Evolutionary conservation across 1,139 yeast genomes (phyloP).

Genomic region (Meyerozyma elateridarum): DNA sequence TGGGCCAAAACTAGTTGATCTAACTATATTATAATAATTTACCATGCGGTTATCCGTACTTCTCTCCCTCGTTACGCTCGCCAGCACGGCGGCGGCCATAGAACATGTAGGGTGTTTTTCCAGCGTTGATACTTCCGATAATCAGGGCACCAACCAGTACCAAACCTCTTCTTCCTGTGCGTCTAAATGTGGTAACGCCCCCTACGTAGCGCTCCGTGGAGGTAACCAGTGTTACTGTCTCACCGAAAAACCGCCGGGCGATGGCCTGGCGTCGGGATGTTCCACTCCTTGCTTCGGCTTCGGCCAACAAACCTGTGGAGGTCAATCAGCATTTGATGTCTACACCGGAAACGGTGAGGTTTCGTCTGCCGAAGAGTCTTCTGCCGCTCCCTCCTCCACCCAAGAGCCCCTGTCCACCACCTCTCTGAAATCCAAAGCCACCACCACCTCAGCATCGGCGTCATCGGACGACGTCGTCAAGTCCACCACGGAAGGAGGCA

Average conservation of each 20-base stretch:
- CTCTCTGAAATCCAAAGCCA: constrained; percentile 15
- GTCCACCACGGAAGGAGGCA: constrained; percentile 9
- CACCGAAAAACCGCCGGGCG: constrained; percentile 40
- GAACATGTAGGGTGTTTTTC: constrained; percentile 29
- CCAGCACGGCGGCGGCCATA: constrained; percentile 1
- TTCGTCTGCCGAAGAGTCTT: constrained; percentile 6
- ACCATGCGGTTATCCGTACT: too few relatives aligned
- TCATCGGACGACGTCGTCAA: constrained; percentile 8
- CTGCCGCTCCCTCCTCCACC: constrained; percentile 6
- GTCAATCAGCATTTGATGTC: constrained; percentile 38
- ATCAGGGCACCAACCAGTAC: constrained; percentile 34
- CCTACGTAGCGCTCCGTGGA: constrained; percentile 55
- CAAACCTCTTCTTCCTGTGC: constrained; percentile 52
- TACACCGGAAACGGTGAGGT: constrained; percentile 24
- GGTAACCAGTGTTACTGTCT: constrained; percentile 71
- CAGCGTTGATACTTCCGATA: constrained; percentile 22
- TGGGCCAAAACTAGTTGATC: too few relatives aligned
- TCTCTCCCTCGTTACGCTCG: constrained; percentile 1
- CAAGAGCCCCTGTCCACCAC: constrained; percentile 8
- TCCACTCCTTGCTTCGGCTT: constrained; percentile 48
- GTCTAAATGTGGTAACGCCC: constrained; percentile 38
- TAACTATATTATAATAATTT: too few relatives aligned
- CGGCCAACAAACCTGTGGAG: constrained; percentile 53
- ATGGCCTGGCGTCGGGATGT: constrained; percentile 33
- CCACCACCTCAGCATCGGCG: constrained; percentile 11